Percentiles rank a stretch among this genome's conserved stretches.
phyloP scores from a whole-genome alignment of 2,329 filamentous ascomycete species.

The Fusarium sp. region DNA sequence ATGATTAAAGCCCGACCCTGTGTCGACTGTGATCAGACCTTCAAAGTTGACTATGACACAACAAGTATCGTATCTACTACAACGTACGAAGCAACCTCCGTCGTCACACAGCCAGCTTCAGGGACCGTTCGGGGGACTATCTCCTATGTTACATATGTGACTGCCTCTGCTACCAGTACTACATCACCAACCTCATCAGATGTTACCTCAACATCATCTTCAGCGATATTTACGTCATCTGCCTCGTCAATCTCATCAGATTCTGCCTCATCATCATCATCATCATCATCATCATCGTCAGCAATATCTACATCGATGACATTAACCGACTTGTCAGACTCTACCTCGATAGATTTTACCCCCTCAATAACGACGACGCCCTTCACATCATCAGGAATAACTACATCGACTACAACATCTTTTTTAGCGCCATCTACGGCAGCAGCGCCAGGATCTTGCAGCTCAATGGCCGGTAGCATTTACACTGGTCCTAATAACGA shows the following conservation, averaged over 20 bases:
- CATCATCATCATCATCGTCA: too few species aligned
- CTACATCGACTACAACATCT: too few species aligned
- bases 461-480: too few species aligned
- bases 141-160: neutral
- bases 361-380: neutral
- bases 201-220: neutral
- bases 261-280: too few species aligned
- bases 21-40: neutral
- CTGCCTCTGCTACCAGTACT: neutral
- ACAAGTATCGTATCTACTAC: neutral
- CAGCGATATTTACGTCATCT: neutral
- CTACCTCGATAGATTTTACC: neutral
- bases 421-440: too few species aligned
- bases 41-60: constrained; percentile 1
- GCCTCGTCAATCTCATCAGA: too few species aligned
- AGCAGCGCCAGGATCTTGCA: too few species aligned
- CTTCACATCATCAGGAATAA: too few species aligned
- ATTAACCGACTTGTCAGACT: too few species aligned
- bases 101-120: neutral
- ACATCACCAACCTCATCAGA: neutral
- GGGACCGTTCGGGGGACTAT: neutral
- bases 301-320: too few species aligned
- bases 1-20: neutral
- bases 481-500: too few species aligned
- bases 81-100: neutral